Evolutionary conservation across 2,329 filamentous ascomycete species (phyloP).

Genomic region (Ophiostoma sp.): DNA sequence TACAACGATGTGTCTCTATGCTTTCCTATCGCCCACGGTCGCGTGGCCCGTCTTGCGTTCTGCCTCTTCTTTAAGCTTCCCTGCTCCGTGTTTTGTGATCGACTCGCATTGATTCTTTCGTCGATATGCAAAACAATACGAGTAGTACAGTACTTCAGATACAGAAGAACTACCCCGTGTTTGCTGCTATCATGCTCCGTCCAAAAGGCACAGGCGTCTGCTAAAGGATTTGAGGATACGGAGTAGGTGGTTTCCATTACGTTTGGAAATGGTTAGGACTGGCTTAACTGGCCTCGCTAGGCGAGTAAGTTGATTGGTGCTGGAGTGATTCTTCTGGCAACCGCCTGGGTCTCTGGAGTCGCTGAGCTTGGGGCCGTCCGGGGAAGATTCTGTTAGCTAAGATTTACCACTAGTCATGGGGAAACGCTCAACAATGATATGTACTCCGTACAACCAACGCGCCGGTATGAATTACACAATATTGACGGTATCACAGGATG

Average conservation of each 20-base stretch:
- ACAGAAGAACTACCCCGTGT: neutral
- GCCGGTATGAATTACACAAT: neutral
- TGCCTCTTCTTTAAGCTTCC: neutral
- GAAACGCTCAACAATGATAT: neutral
- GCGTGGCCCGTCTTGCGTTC: neutral
- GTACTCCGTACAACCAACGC: neutral
- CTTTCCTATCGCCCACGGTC: neutral
- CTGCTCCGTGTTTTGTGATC: neutral
- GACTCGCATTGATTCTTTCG: no score
- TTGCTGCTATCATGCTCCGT: neutral
- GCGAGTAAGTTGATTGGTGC: neutral
- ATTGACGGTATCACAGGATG: neutral
- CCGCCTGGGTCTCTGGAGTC: neutral
- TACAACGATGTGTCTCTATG: neutral
- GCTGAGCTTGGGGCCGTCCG: neutral
- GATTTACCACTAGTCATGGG: neutral
- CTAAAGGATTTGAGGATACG: neutral
- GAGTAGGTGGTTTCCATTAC: conserved; percentile 13
- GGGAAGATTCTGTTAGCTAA: conserved; percentile 9
- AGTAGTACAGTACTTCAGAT: neutral
- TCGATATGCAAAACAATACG: no score
- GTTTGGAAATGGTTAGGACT: neutral
- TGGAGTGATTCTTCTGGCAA: neutral
- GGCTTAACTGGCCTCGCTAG: neutral
- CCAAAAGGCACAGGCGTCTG: neutral